Percentiles rank a stretch among this genome's conserved stretches.
Evolutionary conservation across 306 rosid genomes (phyloP).

Genomic region (Sicyos baderoa): DNA sequence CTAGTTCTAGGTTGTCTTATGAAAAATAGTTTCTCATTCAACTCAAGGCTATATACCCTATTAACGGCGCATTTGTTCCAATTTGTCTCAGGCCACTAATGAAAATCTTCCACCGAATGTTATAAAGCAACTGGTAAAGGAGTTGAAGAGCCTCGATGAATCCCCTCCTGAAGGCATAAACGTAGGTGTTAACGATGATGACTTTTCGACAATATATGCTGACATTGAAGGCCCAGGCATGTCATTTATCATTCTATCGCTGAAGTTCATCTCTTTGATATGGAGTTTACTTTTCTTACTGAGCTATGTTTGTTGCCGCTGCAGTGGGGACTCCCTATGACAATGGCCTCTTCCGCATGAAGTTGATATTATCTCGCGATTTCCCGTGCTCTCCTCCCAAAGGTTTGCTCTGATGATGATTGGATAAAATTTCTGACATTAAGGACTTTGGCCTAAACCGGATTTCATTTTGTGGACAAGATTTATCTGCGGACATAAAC

Average conservation of each 20-base stretch:
- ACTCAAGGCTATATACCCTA: background rate
- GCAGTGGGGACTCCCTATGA: constrained; percentile 97
- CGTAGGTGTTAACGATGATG: constrained; percentile 80
- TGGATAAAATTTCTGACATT: constrained; percentile 3
- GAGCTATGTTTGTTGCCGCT: constrained; percentile 22
- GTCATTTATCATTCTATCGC: constrained; percentile 18
- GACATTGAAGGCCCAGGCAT: constrained; percentile 97
- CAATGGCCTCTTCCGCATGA: constrained; percentile 94
- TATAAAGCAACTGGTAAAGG: constrained; percentile 91
- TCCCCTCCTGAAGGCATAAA: constrained; percentile 97
- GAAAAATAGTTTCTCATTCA: background rate
- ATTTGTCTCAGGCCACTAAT: constrained; percentile 68
- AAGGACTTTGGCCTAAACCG: background rate
- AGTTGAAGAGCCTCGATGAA: constrained; percentile 89
- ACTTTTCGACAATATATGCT: constrained; percentile 78
- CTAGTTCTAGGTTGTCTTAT: no score
- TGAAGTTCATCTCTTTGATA: background rate
- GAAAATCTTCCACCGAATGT: constrained; percentile 99
- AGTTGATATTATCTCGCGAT: constrained; percentile 67
- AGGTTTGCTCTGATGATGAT: constrained; percentile 40
- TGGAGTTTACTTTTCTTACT: constrained; percentile 19
- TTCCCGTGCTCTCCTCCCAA: constrained; percentile 91
- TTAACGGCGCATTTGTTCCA: background rate
- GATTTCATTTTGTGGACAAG: constrained; percentile 7
- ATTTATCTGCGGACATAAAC: background rate